Conservation (phyloP, 2,329 filamentous ascomycete genomes). For the Fusarium temperatum region DNA sequence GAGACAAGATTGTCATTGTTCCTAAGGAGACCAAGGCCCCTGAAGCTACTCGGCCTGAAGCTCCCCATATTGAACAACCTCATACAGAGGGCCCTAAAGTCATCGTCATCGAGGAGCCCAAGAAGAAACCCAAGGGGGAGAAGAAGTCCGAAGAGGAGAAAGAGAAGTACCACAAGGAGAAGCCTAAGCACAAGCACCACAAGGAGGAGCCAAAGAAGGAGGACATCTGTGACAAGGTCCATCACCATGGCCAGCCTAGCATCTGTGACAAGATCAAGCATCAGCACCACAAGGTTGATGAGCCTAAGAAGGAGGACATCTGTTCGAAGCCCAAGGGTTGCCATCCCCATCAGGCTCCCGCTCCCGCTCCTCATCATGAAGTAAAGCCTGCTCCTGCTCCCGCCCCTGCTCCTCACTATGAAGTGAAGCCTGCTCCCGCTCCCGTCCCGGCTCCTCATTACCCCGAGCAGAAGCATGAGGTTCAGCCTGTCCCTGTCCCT, state of each 20-base stretch:
- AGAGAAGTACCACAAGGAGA: not conserved
- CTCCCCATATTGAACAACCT: not conserved
- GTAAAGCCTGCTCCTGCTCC: not conserved
- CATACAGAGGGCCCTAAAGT: not conserved
- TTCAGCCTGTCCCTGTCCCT: constrained; percentile 8
- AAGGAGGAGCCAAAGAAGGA: constrained; percentile 5
- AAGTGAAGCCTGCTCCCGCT: not conserved
- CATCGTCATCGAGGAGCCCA: not conserved
- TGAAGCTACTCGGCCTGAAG: not conserved
- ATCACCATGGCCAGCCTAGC: not conserved
- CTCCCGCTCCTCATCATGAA: not conserved
- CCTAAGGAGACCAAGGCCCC: constrained; percentile 19
- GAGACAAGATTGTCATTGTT: constrained; percentile 18
- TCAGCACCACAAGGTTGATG: not conserved
- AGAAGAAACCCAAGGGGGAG: not conserved
- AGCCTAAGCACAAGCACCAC: not conserved
- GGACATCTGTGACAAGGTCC: constrained; percentile 8
- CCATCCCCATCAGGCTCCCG: constrained; percentile 2
- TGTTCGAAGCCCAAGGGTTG: constrained; percentile 9
- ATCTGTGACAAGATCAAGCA: constrained; percentile 4
- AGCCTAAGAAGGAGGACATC: constrained; percentile 18
- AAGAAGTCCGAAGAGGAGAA: not conserved
- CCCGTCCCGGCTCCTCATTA: constrained; percentile 5
- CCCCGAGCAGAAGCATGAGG: not conserved
- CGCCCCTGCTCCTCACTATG: not conserved